A percentile compares a stretch with the other conserved stretches of the same genome.
phyloP scores from a whole-genome alignment of 805 yeast species.

The Yarrowia sp. region DNA sequence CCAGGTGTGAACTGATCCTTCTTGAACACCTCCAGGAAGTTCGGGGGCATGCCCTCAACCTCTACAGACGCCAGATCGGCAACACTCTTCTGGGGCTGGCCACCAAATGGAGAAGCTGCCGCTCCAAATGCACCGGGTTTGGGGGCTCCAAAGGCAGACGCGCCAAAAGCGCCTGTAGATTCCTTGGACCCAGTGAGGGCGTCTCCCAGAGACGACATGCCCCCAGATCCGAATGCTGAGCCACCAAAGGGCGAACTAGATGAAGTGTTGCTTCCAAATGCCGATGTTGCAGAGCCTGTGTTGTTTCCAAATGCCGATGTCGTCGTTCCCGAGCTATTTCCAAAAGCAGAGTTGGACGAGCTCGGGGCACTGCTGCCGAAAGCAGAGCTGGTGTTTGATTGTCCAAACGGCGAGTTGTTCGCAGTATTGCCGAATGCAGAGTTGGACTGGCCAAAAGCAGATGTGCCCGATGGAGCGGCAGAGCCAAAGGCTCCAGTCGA shows the following conservation, averaged over 20 bases:
- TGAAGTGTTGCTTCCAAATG: not conserved
- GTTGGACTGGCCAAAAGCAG: not conserved
- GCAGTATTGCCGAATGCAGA: not conserved
- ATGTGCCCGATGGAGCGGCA: too few species aligned
- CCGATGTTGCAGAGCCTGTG: not conserved
- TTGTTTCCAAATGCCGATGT: not conserved
- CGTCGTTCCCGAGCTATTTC: not conserved
- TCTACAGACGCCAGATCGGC: slow-evolving; percentile 30
- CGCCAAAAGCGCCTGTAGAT: not conserved
- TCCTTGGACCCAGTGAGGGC: not conserved
- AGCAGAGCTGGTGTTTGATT: not conserved
- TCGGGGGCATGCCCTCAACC: slow-evolving; percentile 46
- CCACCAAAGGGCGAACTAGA: not conserved
- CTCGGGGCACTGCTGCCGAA: not conserved
- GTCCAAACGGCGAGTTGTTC: not conserved
- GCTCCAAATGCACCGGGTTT: slow-evolving; percentile 34
- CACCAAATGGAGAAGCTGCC: not conserved
- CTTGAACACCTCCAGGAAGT: slow-evolving; percentile 48
- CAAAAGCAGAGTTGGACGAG: not conserved
- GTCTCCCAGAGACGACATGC: not conserved
- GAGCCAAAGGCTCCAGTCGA: not conserved
- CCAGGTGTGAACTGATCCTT: slow-evolving; percentile 36
- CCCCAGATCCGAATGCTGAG: not conserved
- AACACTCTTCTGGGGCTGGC: not conserved
- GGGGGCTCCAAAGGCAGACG: not conserved